Evolutionary conservation across 805 yeast species (phyloP).

Genomic region (Candida germanica): DNA sequence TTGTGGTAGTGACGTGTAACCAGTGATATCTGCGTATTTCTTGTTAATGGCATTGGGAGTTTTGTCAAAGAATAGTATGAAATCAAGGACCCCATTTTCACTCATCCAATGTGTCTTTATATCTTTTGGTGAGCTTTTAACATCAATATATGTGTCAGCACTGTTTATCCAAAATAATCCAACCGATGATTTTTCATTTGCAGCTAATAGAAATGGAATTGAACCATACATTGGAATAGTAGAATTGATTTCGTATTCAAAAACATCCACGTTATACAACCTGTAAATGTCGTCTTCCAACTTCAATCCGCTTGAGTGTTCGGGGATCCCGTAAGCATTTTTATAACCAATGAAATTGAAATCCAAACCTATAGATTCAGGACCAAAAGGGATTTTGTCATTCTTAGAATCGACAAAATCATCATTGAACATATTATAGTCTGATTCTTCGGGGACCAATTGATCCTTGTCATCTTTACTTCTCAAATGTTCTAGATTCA

Average conservation of each 20-base stretch:
- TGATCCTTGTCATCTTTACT: conserved; percentile 28
- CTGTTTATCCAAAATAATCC: conserved; percentile 91
- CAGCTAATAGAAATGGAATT: conserved; percentile 82
- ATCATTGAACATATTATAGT: conserved; percentile 68
- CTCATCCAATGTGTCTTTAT: conserved; percentile 87
- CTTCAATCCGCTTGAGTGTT: conserved; percentile 81
- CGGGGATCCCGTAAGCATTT: conserved; percentile 92
- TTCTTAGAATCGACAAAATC: conserved; percentile 59
- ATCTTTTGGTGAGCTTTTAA: conserved; percentile 37
- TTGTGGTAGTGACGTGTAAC: conserved; percentile 71
- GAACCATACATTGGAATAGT: conserved; percentile 93
- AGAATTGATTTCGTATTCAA: conserved; percentile 84
- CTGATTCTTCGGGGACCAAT: conserved; percentile 56
- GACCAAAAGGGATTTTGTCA: conserved; percentile 76
- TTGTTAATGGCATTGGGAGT: conserved; percentile 54
- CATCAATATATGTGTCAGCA: conserved; percentile 89
- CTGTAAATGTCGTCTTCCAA: conserved; percentile 74
- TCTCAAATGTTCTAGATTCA: conserved; percentile 85
- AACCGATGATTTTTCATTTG: conserved; percentile 51
- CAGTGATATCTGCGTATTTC: conserved; percentile 69
- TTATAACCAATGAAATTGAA: conserved; percentile 57
- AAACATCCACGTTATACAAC: conserved; percentile 88
- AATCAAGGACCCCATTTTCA: conserved; percentile 81
- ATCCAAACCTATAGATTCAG: conserved; percentile 86
- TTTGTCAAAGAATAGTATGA: conserved; percentile 62